These are phyloP conservation scores for Auriscalpium vulgare DNA, from an alignment of 768 basidiomycete genomes.

Conservation along the genomic window DNA sequence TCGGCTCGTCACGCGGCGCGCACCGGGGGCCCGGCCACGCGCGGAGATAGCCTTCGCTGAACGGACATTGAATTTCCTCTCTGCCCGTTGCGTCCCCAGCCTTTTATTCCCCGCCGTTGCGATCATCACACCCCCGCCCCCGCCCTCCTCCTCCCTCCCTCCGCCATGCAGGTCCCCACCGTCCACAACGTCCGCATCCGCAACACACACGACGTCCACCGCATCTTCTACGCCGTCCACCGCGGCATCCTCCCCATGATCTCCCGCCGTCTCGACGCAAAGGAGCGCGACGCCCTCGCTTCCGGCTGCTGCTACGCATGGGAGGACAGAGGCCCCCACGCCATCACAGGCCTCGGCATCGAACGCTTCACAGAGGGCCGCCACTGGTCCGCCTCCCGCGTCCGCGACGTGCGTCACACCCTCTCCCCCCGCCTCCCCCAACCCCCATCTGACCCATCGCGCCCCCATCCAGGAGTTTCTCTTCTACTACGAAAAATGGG, in stretches of 20 bases:
- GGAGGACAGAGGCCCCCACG: conserved; percentile 81
- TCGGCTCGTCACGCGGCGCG: background rate
- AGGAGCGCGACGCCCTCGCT: conserved; percentile 57
- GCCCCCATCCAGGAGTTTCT: conserved; percentile 37
- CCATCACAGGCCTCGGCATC: conserved; percentile 75
- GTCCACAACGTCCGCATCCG: conserved; percentile 70
- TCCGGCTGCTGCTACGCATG: conserved; percentile 83
- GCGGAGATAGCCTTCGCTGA: too few species aligned
- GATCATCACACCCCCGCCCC: conserved; percentile 1
- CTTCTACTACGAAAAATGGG: conserved; percentile 48
- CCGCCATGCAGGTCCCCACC: conserved; percentile 65
- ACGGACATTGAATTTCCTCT: too few species aligned
- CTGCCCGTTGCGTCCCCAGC: too few species aligned
- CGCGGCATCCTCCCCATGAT: conserved; percentile 62
- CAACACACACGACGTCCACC: conserved; percentile 71
- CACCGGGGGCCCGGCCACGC: too few species aligned
- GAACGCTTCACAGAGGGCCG: conserved; percentile 77
- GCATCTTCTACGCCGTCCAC: conserved; percentile 75
- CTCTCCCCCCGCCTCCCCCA: background rate
- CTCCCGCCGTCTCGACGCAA: conserved; percentile 73
- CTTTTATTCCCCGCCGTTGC: background rate
- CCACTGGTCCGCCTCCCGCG: conserved; percentile 79
- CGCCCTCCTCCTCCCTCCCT: conserved; percentile 14
- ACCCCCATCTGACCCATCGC: background rate
- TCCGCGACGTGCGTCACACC: conserved; percentile 37